phyloP scores from a whole-genome alignment of 2,329 filamentous ascomycete genomes.

The Saccharata proteae region DNA sequence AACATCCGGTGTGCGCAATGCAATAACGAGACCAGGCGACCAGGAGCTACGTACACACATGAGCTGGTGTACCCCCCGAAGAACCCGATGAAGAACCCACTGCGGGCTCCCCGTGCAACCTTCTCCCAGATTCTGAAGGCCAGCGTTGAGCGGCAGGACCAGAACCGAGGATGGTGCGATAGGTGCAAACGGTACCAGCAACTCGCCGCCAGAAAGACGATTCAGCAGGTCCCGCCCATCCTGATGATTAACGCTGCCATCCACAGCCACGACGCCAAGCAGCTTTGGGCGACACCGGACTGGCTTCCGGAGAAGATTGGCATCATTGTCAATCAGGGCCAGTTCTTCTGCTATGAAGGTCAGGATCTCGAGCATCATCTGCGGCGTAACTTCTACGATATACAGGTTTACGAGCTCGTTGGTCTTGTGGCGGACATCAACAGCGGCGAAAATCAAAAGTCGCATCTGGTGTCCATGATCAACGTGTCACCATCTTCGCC shows the following conservation, averaged over 20 bases:
- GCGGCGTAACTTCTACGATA: constrained; percentile 65
- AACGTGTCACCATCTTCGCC: constrained; percentile 62
- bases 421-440: constrained; percentile 87
- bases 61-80: constrained; percentile 69
- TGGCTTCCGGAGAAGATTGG: constrained; percentile 94
- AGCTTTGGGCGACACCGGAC: constrained; percentile 77
- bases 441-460: constrained; percentile 69
- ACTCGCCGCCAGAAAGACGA: constrained; percentile 70
- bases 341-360: constrained; percentile 90
- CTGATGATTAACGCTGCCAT: constrained; percentile 75
- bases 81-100: constrained; percentile 44
- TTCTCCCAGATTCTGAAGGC: constrained; percentile 91
- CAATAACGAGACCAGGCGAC: constrained; percentile 69
- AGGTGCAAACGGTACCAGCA: constrained; percentile 85
- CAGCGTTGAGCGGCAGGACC: constrained; percentile 80
- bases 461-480: constrained; percentile 82
- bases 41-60: constrained; percentile 69
- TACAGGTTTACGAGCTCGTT: constrained; percentile 82
- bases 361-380: constrained; percentile 74
- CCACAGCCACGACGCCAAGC: constrained; percentile 59
- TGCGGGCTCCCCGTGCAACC: constrained; percentile 37
- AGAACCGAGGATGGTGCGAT: constrained; percentile 85
- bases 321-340: constrained; percentile 78
- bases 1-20: constrained; percentile 79
- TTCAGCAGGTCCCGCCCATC: constrained; percentile 72